These are phyloP conservation scores for Phytophthora europaea DNA, from an alignment of 352 stramenopile genomes.

Conservation along the genomic window DNA sequence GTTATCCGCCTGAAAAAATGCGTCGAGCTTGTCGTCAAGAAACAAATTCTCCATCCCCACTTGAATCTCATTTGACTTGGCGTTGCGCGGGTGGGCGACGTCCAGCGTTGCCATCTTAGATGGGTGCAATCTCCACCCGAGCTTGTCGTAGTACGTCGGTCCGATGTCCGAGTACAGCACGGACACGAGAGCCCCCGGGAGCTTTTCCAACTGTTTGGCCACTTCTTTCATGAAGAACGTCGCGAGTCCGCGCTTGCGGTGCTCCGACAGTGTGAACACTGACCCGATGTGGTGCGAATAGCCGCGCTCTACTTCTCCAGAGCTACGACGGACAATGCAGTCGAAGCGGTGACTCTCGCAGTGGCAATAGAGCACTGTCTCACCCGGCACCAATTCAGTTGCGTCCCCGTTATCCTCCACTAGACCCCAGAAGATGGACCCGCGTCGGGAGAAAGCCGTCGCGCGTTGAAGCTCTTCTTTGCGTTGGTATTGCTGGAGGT, in stretches of 20 bases:
- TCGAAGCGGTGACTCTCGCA: constrained; percentile 74
- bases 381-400: constrained; percentile 19
- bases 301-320: constrained; percentile 49
- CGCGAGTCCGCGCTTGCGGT: constrained; percentile 59
- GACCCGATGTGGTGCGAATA: constrained; percentile 73
- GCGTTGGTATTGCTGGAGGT: constrained; percentile 53
- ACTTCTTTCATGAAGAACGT: constrained; percentile 57
- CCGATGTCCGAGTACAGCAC: constrained; percentile 79
- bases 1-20: constrained; percentile 56
- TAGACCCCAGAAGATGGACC: constrained; percentile 77
- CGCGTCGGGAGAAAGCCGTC: constrained; percentile 57
- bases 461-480: constrained; percentile 62
- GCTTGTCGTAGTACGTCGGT: constrained; percentile 66
- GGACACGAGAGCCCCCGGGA: constrained; percentile 48
- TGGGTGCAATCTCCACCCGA: constrained; percentile 66
- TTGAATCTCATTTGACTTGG: background rate
- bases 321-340: constrained; percentile 43
- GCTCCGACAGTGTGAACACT: constrained; percentile 68
- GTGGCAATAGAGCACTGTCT: constrained; percentile 52
- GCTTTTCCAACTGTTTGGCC: constrained; percentile 36
- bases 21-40: constrained; percentile 51
- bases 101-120: constrained; percentile 55
- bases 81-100: constrained; percentile 23
- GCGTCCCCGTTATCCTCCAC: constrained; percentile 49
- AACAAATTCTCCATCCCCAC: constrained; percentile 27